Evolutionary conservation across 257 asterid genomes (phyloP).

Genomic region (Voacanga thouarsii): DNA sequence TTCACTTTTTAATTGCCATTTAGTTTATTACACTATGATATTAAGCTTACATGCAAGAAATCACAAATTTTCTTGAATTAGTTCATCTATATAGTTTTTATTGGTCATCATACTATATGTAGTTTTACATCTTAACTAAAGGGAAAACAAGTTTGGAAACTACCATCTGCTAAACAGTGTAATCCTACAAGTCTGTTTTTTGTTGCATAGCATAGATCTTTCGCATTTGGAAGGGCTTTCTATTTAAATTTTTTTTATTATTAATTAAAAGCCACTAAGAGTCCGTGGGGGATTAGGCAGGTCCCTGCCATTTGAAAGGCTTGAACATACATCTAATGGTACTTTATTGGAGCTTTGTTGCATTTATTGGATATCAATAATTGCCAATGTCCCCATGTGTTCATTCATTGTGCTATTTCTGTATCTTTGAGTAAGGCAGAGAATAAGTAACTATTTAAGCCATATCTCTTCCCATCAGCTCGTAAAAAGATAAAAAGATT

Average conservation of each 20-base stretch:
- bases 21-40: conserved; percentile 5
- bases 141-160: not conserved
- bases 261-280: too few relatives aligned
- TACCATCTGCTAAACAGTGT: not conserved
- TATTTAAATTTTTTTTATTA: too few relatives aligned
- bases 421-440: not conserved
- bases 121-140: not conserved
- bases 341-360: not conserved
- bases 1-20: not conserved
- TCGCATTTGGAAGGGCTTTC: too few relatives aligned
- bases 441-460: not conserved
- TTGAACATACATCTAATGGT: not conserved
- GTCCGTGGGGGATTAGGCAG: too few relatives aligned
- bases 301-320: not conserved
- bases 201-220: not conserved
- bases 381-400: not conserved
- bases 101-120: not conserved
- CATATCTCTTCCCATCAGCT: too few relatives aligned
- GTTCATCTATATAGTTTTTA: too few relatives aligned
- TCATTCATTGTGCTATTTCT: not conserved
- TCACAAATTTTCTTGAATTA: not conserved
- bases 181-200: not conserved
- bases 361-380: too few relatives aligned
- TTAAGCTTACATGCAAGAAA: not conserved
- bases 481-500: not conserved